Evolutionary conservation across 106 monocot species (phyloP).

Genomic region (Dendrobium nobile): DNA sequence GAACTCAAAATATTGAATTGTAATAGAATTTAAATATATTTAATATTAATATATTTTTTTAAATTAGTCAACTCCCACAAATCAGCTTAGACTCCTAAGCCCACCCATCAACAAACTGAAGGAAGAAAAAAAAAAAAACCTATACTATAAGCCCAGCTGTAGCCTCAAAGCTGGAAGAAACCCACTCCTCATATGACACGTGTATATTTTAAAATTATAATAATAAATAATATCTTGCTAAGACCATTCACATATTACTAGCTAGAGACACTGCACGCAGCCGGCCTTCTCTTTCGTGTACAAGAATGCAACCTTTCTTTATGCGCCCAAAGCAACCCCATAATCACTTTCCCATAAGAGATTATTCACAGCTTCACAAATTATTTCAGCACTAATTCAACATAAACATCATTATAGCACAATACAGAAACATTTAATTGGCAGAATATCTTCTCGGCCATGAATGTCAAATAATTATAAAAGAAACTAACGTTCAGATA

Average conservation of each 20-base stretch:
- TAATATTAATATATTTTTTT: too few relatives aligned
- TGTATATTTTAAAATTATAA: neutral
- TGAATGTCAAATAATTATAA: constrained; percentile 1
- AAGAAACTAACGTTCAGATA: neutral
- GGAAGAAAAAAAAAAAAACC: too few relatives aligned
- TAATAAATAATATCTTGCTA: neutral
- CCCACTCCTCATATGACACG: neutral
- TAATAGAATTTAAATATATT: too few relatives aligned
- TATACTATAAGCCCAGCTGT: neutral
- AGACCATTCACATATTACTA: neutral
- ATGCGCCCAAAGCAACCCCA: neutral
- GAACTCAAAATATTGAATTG: too few relatives aligned
- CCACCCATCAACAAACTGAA: too few relatives aligned
- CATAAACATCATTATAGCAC: neutral
- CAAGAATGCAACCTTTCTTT: neutral
- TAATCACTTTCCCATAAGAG: neutral
- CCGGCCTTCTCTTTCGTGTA: neutral
- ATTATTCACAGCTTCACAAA: neutral
- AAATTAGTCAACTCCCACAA: too few relatives aligned
- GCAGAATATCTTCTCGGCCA: constrained; percentile 1
- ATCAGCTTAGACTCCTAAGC: too few relatives aligned
- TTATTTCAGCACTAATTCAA: neutral
- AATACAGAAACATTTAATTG: neutral
- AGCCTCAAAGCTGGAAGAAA: neutral
- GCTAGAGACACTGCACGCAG: neutral